Conservation (phyloP, 306 rosid species). For the Prunus padus region DNA sequence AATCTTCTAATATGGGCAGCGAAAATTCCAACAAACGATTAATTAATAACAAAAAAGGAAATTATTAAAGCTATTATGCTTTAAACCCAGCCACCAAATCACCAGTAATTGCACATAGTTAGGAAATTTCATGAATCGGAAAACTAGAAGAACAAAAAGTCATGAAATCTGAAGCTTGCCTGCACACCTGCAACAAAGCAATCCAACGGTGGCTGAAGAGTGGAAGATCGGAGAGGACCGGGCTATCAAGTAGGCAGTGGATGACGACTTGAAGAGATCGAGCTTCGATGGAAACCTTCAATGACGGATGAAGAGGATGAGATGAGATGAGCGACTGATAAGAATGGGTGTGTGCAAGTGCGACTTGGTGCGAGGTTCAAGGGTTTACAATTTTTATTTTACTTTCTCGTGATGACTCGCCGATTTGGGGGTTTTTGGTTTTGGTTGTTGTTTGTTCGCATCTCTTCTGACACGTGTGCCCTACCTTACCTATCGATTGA, state of each 20-base stretch:
- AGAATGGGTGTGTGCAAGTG: neutral
- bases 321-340: neutral
- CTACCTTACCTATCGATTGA: too few relatives aligned
- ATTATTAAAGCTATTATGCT: neutral
- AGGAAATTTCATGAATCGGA: neutral
- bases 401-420: too few relatives aligned
- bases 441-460: too few relatives aligned
- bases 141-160: neutral
- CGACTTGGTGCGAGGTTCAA: too few relatives aligned
- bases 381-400: too few relatives aligned
- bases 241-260: neutral
- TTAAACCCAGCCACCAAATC: neutral
- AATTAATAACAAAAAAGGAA: neutral
- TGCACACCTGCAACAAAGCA: neutral
- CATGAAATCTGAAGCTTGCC: conserved; percentile 1
- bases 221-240: neutral
- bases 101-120: neutral
- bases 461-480: too few relatives aligned
- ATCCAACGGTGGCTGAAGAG: neutral
- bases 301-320: neutral
- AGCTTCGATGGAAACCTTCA: neutral
- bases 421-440: too few relatives aligned
- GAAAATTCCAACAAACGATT: neutral
- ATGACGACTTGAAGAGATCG: neutral
- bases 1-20: neutral